Base-by-base conservation (phyloP, 345 rosid species). In the Chamaenerion angustifolium region DNA sequence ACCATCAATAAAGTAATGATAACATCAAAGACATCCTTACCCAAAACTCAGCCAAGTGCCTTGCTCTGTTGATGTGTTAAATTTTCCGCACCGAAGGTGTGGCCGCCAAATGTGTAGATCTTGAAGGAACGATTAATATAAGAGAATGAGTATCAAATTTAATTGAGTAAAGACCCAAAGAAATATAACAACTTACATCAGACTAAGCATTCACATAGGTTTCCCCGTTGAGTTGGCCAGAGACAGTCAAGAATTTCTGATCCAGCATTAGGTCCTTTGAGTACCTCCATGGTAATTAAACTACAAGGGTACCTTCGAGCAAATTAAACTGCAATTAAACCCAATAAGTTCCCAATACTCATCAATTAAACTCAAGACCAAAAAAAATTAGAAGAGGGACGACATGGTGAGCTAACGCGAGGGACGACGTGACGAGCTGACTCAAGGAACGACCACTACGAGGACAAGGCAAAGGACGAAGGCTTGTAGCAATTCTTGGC, bases 21-120 rank as follows among this genome's bases (percentile, higher is more conserved):
- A 49, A 40, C 4, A 10, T 25, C 61, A 54, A 19, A 48, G 49
- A 57, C 64, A 40, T 59, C 45, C 71, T 67, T 51, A 84, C 96
- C 96, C 98, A 92, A 67, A 84, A 92, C 68, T 92, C 98, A 58
- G 98, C 98, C 42, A 92, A 71, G 66, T 92, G 98, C 64, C 96
- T n/a, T n/a, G n/a, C n/a, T n/a, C n/a, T n/a, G n/a, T 74, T 6
- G 96, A 74, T 51, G 98, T 92, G 69, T 87, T 84, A 13, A 92
- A 68, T 87, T 92, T 70, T 87, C 98, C 49, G 96, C 98, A 46
- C 98, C 78, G 74, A 92, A 92, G 27, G 98, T 87, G 49, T 96
- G 98, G 54, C 98, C n/a, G n/a, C n/a, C 98, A 76, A 92, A 92
- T 27, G 96, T 87, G 65, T 92, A 92, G 17, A 92, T 76, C 96